Percentiles rank a stretch among this genome's conserved stretches.
Conservation (phyloP, 495 filamentous ascomycete species). For the Lineolata rhizophorae region DNA sequence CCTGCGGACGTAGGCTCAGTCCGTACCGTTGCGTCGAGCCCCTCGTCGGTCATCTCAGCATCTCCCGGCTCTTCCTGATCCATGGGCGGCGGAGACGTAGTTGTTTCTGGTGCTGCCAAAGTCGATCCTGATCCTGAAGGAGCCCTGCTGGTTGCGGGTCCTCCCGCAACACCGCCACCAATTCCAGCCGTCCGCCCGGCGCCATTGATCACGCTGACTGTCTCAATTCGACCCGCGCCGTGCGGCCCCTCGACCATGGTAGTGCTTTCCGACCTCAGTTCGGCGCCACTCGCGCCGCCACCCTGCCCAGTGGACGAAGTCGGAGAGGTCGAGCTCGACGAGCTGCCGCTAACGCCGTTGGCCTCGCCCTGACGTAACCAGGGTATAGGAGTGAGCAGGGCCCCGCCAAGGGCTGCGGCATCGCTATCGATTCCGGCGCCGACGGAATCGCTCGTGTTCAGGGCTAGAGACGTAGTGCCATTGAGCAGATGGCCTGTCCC, state of each 20-base stretch:
- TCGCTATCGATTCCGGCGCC: slow-evolving; percentile 25
- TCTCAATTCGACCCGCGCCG: slow-evolving; percentile 48
- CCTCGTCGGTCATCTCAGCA: background rate
- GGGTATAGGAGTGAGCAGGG: slow-evolving; percentile 79
- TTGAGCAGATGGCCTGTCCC: slow-evolving; percentile 19
- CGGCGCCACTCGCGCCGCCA: slow-evolving; percentile 14
- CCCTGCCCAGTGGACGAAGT: no score
- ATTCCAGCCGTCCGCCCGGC: slow-evolving; percentile 16
- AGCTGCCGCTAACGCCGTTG: slow-evolving; percentile 9
- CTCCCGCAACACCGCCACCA: no score
- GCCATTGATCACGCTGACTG: slow-evolving; percentile 47
- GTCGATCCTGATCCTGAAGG: slow-evolving; percentile 4
- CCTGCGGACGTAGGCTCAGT: background rate
- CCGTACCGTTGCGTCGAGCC: no score
- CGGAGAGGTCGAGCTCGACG: no score
- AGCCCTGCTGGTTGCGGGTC: no score
- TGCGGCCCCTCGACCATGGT: slow-evolving; percentile 51
- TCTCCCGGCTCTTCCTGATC: background rate
- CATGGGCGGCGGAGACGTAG: no score
- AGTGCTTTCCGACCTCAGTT: slow-evolving; percentile 42
- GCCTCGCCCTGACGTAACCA: slow-evolving; percentile 37
- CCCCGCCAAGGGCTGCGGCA: slow-evolving; percentile 79
- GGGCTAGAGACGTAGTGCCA: slow-evolving; percentile 12
- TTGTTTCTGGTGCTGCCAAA: no score
- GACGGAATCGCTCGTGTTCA: no score